These are phyloP conservation scores for Colletotrichum lentis DNA, from an alignment of 2,329 filamentous ascomycete genomes.

Conservation along the genomic window DNA sequence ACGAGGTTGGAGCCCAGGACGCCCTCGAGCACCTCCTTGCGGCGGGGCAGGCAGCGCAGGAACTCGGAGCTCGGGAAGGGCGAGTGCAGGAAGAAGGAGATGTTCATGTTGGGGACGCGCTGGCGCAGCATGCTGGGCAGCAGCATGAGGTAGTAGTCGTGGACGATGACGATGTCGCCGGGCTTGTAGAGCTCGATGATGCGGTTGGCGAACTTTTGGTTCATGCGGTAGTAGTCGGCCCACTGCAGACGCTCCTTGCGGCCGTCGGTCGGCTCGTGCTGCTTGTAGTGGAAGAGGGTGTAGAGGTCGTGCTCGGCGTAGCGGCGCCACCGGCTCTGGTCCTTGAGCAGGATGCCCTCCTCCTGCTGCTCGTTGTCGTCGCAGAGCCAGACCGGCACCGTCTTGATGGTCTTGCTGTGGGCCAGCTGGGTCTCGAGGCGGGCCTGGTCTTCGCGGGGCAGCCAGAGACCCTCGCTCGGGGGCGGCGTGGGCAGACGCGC, in stretches of 20 bases:
- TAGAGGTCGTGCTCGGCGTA: constrained; percentile 94
- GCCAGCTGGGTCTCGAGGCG: constrained; percentile 78
- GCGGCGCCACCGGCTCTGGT: constrained; percentile 85
- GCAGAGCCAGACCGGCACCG: constrained; percentile 87
- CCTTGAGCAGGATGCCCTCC: constrained; percentile 76
- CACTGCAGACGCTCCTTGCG: constrained; percentile 82
- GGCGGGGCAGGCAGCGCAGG: constrained; percentile 83
- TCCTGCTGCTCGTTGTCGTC: constrained; percentile 75
- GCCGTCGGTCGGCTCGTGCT: constrained; percentile 88
- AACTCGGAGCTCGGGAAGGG: constrained; percentile 98
- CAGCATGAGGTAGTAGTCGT: constrained; percentile 93
- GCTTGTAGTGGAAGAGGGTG: constrained; percentile 94
- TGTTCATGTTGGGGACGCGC: constrained; percentile 86
- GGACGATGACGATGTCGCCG: constrained; percentile 89
- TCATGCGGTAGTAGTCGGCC: constrained; percentile 93
- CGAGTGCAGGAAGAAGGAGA: constrained; percentile 92
- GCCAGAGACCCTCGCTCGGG: constrained; percentile 72
- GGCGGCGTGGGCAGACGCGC: constrained; percentile 64
- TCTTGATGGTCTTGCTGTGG: constrained; percentile 77
- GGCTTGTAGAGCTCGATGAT: constrained; percentile 91
- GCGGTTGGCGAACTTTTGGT: constrained; percentile 87
- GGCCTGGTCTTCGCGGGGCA: constrained; percentile 74
- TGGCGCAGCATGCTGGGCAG: constrained; percentile 89
- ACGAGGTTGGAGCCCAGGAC: constrained; percentile 91
- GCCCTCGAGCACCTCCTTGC: constrained; percentile 90